Base-by-base conservation (phyloP, 2,329 filamentous ascomycete genomes). In the Lecanoromycetidae sp. region DNA sequence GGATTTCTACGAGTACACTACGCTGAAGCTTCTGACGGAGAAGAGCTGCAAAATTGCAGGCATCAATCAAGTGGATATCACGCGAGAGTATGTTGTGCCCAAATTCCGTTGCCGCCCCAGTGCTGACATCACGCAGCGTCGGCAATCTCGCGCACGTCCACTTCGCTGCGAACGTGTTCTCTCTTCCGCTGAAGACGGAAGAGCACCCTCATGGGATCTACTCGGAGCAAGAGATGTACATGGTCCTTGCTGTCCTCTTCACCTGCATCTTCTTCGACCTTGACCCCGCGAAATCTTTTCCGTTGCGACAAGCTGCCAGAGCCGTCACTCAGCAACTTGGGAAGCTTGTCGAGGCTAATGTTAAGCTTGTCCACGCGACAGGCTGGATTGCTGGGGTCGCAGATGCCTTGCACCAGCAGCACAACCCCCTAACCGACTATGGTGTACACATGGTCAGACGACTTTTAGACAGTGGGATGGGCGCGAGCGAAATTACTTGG, bases 51-150 rank as follows among this genome's bases (percentile, higher is more conserved):
- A 71, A 48, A 71, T 88, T 23, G 74, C 69, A 3, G 73, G 73
- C 7, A 70, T 72, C 46, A 74, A 75, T 44, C 80, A 85, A 58
- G 74, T 87, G 33, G 85, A 91, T 55, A 70, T 88, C 71, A 74
- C 75, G 27, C 68, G 74, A 48, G 75, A 77, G 60, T 66, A 62
- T 60, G 65, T 57, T 26, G 25, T n/a, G 13, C 13, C 26, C 12
- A 23, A 43, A 7, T 19, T 17, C 20, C 17, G 41, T 26, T 19
- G 17, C 38, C 26, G 17, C 32, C 7, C 40, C 19, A 17, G n/a
- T 10, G 36, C 38, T 34, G 36, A 40, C 25, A 20, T 13, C 6
- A 20, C 17, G 23, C 29, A 55, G 57, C 55, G 62, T 77, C 35
- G 70, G 71, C 20, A 76, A 76, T 53, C 57, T 76, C 3, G 71